Evolutionary conservation across 2,329 filamentous ascomycete genomes (phyloP).

Genomic region (Neopestalotiopsis clavispora): DNA sequence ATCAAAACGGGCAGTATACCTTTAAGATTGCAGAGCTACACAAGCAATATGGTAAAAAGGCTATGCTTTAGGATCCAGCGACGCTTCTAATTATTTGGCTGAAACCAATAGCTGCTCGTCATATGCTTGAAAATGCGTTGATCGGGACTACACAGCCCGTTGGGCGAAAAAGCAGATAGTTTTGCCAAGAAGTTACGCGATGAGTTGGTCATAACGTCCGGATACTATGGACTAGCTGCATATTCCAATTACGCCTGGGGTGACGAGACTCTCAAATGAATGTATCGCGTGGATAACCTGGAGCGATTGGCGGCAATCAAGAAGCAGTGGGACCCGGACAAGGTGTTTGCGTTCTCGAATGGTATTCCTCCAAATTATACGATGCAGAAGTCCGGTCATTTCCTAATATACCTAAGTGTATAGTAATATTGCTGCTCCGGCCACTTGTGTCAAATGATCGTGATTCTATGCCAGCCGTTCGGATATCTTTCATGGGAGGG

Average conservation of each 20-base stretch:
- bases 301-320: slow-evolving; percentile 27
- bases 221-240: slow-evolving; percentile 5
- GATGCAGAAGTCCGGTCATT: not conserved
- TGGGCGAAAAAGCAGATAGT: not conserved
- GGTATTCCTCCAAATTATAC: not conserved
- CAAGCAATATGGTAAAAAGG: slow-evolving; percentile 21
- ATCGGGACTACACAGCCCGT: not conserved
- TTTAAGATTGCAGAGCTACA: slow-evolving; percentile 23
- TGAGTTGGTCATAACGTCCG: not conserved
- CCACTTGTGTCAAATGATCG: no score
- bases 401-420: no score
- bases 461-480: no score
- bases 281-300: slow-evolving; percentile 29
- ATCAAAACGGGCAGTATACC: slow-evolving; percentile 21
- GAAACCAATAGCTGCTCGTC: not conserved
- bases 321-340: slow-evolving; percentile 30
- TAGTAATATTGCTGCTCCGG: no score
- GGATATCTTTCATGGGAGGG: no score
- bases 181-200: not conserved
- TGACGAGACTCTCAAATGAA: slow-evolving; percentile 28
- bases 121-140: not conserved
- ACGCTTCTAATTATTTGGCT: no score
- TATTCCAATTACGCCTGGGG: slow-evolving; percentile 34
- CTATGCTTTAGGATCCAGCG: no score
- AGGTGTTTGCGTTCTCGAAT: slow-evolving; percentile 25